Conservation (phyloP, 495 filamentous ascomycete genomes). For the Lepraria neglecta region DNA sequence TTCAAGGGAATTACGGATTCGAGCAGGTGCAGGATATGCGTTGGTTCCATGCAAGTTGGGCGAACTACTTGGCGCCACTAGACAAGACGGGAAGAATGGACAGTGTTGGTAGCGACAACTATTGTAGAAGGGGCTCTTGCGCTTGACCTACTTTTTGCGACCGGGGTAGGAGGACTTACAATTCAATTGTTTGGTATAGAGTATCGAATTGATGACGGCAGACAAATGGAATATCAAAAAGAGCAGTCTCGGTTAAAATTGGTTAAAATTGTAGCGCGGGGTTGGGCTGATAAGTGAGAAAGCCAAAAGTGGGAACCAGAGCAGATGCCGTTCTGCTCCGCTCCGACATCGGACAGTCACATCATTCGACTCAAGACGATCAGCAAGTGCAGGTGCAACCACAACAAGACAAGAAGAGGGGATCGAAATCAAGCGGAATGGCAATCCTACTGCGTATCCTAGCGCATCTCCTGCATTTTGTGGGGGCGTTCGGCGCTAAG, state of each 20-base stretch:
- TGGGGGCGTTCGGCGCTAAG: conserved; percentile 6
- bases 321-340: conserved; percentile 1
- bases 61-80: conserved; percentile 1
- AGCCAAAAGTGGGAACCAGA: conserved; percentile 5
- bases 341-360: conserved; percentile 6
- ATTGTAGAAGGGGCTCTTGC: too few relatives aligned
- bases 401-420: conserved; percentile 1
- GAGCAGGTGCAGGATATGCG: not conserved
- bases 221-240: not conserved
- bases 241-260: not conserved
- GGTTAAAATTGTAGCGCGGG: not conserved
- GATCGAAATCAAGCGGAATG: not conserved
- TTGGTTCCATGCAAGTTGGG: not conserved
- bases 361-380: not conserved
- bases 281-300: not conserved
- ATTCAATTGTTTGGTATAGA: not conserved
- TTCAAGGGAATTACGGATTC: not conserved
- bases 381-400: not conserved
- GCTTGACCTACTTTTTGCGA: not conserved
- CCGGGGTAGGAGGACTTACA: too few relatives aligned
- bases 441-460: not conserved
- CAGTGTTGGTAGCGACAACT: not conserved
- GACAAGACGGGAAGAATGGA: not conserved
- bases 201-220: not conserved
- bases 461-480: not conserved